Percentiles rank a stretch among this genome's conserved stretches.
Conservation (phyloP, 2,329 filamentous ascomycete species). For the Trichophyton rubrum region DNA sequence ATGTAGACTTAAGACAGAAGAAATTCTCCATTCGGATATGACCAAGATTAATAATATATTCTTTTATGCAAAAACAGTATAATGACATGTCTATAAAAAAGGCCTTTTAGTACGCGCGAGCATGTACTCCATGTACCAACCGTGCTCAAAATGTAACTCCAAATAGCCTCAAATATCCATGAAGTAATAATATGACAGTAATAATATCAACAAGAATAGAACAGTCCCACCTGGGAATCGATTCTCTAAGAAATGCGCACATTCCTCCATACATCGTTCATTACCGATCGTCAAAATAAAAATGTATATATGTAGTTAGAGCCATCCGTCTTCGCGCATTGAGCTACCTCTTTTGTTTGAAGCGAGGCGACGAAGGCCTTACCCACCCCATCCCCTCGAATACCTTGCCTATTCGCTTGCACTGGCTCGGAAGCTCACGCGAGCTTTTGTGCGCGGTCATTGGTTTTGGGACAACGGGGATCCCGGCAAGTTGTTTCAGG, state of each 20-base stretch:
- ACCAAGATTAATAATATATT: background rate
- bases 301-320: background rate
- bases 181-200: background rate
- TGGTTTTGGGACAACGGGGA: constrained; percentile 8
- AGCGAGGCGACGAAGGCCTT: background rate
- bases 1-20: background rate
- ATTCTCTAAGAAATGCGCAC: background rate
- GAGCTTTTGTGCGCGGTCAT: background rate
- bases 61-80: background rate
- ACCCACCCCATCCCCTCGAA: constrained; percentile 4
- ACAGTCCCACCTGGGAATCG: background rate
- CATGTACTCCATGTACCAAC: background rate
- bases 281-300: background rate
- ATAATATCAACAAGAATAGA: background rate
- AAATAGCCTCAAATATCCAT: background rate
- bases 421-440: background rate
- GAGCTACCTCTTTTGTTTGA: background rate
- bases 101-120: background rate
- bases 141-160: background rate
- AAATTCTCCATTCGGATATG: background rate
- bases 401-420: background rate
- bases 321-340: background rate
- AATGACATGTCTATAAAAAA: background rate
- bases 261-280: background rate
- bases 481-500: constrained; percentile 10